Evolutionary conservation across 257 asterid species (phyloP).

Genomic region (Solanum medicagineum): DNA sequence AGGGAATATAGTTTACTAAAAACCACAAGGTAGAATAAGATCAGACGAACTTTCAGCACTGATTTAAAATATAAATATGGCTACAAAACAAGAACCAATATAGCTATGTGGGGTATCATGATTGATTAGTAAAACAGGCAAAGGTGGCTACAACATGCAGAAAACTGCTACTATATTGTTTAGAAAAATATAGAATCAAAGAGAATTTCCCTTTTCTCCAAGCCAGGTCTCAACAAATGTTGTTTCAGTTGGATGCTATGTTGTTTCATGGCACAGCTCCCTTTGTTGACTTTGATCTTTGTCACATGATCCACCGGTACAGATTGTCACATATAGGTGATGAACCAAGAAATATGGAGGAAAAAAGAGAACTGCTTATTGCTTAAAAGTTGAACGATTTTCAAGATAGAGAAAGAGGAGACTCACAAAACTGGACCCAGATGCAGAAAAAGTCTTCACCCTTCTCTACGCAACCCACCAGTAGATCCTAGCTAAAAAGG

Average conservation of each 20-base stretch:
- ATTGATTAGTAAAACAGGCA: not conserved
- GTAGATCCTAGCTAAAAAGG: not conserved
- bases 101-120: not conserved
- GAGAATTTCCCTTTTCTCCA: not conserved
- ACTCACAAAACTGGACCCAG: not conserved
- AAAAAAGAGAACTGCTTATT: not conserved
- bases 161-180: not conserved
- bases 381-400: not conserved
- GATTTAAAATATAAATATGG: not conserved
- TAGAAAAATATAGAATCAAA: not conserved
- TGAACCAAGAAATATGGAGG: not conserved
- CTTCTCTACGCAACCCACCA: not conserved
- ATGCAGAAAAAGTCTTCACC: not conserved
- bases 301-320: not conserved
- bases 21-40: not conserved
- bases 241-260: not conserved
- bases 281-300: not conserved
- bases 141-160: not conserved
- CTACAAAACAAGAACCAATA: not conserved
- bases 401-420: not conserved
- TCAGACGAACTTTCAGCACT: not conserved
- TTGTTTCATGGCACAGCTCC: not conserved
- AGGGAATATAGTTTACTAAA: not conserved
- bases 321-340: not conserved
- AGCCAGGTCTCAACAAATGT: not conserved